Conservation (phyloP, 192 early-diverging fungal species). For the Mortierella alpina region DNA sequence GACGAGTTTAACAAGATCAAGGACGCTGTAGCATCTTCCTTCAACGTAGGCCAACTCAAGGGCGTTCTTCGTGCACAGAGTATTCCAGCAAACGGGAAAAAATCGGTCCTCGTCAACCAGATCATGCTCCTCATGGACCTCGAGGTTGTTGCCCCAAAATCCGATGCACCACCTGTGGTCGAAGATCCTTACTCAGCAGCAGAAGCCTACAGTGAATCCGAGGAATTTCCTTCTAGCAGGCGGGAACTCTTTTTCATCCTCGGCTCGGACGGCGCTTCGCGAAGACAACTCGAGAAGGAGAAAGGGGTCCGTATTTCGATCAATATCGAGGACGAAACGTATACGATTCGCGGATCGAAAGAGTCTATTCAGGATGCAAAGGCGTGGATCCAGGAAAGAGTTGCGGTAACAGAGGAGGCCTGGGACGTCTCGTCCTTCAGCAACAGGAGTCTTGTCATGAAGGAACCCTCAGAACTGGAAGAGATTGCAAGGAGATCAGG, state of each 20-base stretch:
- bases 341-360: slow-evolving; percentile 24
- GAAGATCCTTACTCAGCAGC: slow-evolving; percentile 27
- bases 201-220: slow-evolving; percentile 10
- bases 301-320: slow-evolving; percentile 41
- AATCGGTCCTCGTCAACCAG: slow-evolving; percentile 38
- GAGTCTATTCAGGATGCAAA: slow-evolving; percentile 32
- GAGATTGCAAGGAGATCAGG: slow-evolving; percentile 44
- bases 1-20: slow-evolving; percentile 43
- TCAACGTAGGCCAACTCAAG: slow-evolving; percentile 43
- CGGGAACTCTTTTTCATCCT: slow-evolving; percentile 46
- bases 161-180: slow-evolving; percentile 6
- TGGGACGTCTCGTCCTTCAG: slow-evolving; percentile 45
- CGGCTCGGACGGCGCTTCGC: slow-evolving; percentile 31
- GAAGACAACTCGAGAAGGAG: slow-evolving; percentile 33
- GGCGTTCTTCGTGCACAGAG: slow-evolving; percentile 26
- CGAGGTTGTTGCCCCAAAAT: slow-evolving; percentile 11
- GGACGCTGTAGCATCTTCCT: slow-evolving; percentile 22
- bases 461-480: slow-evolving; percentile 18
- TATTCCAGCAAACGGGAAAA: slow-evolving; percentile 21
- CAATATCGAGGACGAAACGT: slow-evolving; percentile 42
- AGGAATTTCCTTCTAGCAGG: slow-evolving; percentile 34
- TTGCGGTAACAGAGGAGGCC: slow-evolving; percentile 39
- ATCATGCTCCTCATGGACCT: slow-evolving; percentile 44
- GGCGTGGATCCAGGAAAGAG: slow-evolving; percentile 21
- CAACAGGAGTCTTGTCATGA: slow-evolving; percentile 17